Base-by-base conservation (phyloP, 345 rosid genomes). In the Conringia planisiliqua region DNA sequence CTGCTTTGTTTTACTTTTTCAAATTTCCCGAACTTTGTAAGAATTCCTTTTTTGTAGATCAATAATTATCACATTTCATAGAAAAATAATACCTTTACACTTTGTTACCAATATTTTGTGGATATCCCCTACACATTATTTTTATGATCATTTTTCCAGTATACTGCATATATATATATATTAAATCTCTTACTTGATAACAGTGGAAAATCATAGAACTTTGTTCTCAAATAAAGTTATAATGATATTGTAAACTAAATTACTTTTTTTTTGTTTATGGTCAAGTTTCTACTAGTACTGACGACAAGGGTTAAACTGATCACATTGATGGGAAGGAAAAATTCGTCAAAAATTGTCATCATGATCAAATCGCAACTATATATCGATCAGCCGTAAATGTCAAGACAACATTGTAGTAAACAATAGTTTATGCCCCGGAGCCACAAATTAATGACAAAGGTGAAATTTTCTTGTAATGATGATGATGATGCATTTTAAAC, bases 371-470 rank as follows among this genome's bases (percentile, higher is more conserved):
- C 69, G 56, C 22, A 61, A 68, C 32, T 68, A 58, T 40, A 27
- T 51, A 67, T 56, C 30, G 30, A 68, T 62, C 39, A 68, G 32
- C 58, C 64, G 59, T 52, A 69, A 44, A 69, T 76, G 61, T 76
- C 57, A 75, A 69, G 74, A 69, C 63, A 52, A 43, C 39, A 62
- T 54, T 69, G 51, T 61, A 32, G 70, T 69, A 52, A 52, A 69
- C 50, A 61, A 76, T 76, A 68, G 75, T 68, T 61, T 76, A 68
- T 69, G 70, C 51, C 40, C 65, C 64, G 12, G 79, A 69, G 75
- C 75, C 75, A 76, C 59, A 54, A 47, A 58, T 58, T 58, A 58
- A 36, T 52, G 32, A 74, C 70, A 62, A 62, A 60, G 39, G 38
- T 76, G 65, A 52, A 40, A 5, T 56, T 68, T 77, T 64, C 16